Base-by-base conservation (phyloP, 2,329 filamentous ascomycete species). In the Esteya vermicola region DNA sequence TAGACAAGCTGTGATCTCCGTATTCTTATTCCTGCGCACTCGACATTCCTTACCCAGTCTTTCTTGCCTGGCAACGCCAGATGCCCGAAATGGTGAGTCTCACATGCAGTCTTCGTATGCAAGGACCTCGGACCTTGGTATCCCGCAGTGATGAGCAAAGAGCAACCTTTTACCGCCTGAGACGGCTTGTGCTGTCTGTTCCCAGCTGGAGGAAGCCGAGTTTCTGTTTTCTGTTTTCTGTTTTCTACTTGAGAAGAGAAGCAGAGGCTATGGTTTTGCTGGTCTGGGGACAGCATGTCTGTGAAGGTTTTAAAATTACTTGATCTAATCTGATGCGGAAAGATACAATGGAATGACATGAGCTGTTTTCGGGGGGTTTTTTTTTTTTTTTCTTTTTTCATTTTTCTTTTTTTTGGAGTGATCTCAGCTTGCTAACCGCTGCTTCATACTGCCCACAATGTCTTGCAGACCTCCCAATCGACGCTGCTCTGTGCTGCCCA, bases 301-400 rank as follows among this genome's bases (percentile, higher is more conserved):
- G 54, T 65, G 63, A 64, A 53, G 61, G 60, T 53, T 45, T 12
- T 33, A n/a, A n/a, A 47, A 60, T 66, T 33, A 48, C 71, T 75
- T 75, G 71, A 76, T 75, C 72, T 75, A 75, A 75, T 75, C 70
- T 75, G 70, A 75, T 54, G 60, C 55, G 57, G 48, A 8, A 26
- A 3, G 13, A 9, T 16, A 14, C n/a, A 31, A 8, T 31, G 28
- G 26, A n/a, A n/a, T n/a, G n/a, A n/a, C n/a, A n/a, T n/a, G n/a
- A n/a, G n/a, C n/a, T n/a, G n/a, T n/a, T n/a, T 28, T 14, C 26
- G 6, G n/a, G 12, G 26, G 10, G 18, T 31, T 8, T 14, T 31
- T 14, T 42, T 41, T n/a, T 40, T 21, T 36, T 22, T 30, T 28
- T 12, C 21, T 31, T 58, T 53, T n/a, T 30, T 20, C 16, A n/a